Evolutionary conservation across 2,329 filamentous ascomycete species (phyloP).

Genomic region (Aspergillus phoenicis): DNA sequence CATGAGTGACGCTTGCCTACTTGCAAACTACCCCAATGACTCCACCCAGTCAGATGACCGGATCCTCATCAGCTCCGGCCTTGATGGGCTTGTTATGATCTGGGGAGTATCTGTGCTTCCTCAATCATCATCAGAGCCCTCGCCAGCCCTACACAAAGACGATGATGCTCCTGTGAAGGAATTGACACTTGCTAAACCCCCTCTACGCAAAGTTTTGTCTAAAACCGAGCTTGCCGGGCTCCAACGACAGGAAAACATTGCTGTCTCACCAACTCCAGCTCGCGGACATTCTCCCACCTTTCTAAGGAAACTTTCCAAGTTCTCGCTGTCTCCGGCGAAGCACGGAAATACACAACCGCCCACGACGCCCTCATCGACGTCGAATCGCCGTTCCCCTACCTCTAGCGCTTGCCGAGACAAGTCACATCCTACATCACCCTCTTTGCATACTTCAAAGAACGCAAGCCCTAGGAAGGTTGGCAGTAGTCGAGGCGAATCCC

Average conservation of each 20-base stretch:
- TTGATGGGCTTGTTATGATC: constrained; percentile 81
- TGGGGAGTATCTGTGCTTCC: constrained; percentile 57
- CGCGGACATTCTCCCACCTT: constrained; percentile 54
- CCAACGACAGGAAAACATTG: constrained; percentile 52
- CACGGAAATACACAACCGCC: constrained; percentile 32
- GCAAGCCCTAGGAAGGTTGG: constrained; percentile 33
- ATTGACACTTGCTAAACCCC: constrained; percentile 63
- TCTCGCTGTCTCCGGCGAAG: constrained; percentile 47
- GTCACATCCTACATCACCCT: constrained; percentile 39
- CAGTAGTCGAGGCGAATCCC: constrained; percentile 35
- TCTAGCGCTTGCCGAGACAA: constrained; percentile 30
- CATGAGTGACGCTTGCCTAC: constrained; percentile 78
- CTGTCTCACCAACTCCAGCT: constrained; percentile 46
- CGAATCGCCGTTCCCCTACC: constrained; percentile 36
- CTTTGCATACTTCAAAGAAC: constrained; percentile 42
- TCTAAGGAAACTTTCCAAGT: constrained; percentile 58
- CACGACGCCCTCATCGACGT: constrained; percentile 34
- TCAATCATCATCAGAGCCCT: constrained; percentile 34
- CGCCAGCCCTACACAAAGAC: constrained; percentile 31
- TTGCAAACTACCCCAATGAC: constrained; percentile 50
- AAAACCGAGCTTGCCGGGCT: constrained; percentile 85
- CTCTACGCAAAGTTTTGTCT: constrained; percentile 81
- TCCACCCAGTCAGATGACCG: constrained; percentile 49
- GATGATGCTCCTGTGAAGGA: constrained; percentile 50
- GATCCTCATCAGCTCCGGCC: constrained; percentile 70